Base-by-base conservation (phyloP, 1,284 basidiomycete genomes). In the Ustilago loliicola region DNA sequence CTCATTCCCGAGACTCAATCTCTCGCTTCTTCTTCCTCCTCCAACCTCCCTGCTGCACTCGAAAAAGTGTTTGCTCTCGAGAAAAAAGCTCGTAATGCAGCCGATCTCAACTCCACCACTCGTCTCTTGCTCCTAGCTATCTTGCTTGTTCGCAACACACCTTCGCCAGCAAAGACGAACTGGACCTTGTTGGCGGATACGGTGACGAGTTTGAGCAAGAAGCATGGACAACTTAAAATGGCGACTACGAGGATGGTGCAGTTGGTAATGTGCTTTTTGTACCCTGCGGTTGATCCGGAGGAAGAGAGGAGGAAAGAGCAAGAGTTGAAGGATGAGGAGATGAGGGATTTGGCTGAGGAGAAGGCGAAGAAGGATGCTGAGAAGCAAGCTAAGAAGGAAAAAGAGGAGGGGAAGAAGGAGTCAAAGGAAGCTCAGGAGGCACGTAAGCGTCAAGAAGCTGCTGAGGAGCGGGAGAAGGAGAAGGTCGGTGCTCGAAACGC, bases 11-110 rank as follows among this genome's bases (percentile, higher is more conserved):
- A 88, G 69, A 88, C 85, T 0, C 88, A 89, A 75, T 69, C 85
- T 48, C 80, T 89, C 11, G 88, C 88, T 13, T 86, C 88, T 76
- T 88, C 91, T 64, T 94, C 93, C 50, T 92, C 91, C 64, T 94
- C 93, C 50, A 92, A 92, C 87, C 89, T 96, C 50, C 90, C 92
- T 83, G 92, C 94, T 48, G 94, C 93, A 15, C 88, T 98, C 21
- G 97, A 99, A 87, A 94, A 94, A 88, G 91, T 99, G 62, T 90
- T 95, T 66, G 88, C 89, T 3, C 89, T 99, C 1, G 97, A 99
- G 88, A 99, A 99, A 88, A 95, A 97, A 87, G 93, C 96, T 5
- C 91, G 97, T 87, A 98, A 98, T 89, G 95, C 96, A 17, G 93
- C 96, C 61, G 97, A 99, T 89, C 89, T 95, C 58, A 87, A 91